Evolutionary conservation across 106 monocot species (phyloP).

Genomic region (Allium fistulosum): DNA sequence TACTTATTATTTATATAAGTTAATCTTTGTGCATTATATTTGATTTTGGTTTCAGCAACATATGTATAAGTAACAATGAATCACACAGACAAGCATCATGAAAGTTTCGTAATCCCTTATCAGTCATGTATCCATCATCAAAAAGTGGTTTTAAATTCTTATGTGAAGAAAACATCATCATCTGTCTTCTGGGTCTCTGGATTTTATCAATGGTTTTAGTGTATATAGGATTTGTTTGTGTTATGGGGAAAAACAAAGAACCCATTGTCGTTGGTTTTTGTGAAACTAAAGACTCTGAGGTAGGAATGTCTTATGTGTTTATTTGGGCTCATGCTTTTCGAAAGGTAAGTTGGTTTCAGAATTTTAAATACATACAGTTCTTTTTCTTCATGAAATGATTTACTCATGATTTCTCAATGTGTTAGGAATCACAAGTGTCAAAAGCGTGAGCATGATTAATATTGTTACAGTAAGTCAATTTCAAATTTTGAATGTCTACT

Average conservation of each 20-base stretch:
- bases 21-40: too few species aligned
- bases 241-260: not conserved
- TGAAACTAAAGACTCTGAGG: too few species aligned
- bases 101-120: not conserved
- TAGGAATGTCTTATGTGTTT: not conserved
- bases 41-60: too few species aligned
- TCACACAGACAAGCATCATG: not conserved
- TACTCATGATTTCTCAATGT: not conserved
- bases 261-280: slow-evolving; percentile 1
- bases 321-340: not conserved
- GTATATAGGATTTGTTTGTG: not conserved
- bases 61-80: too few species aligned
- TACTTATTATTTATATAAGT: too few species aligned
- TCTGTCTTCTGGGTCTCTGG: not conserved
- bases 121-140: slow-evolving; percentile 11
- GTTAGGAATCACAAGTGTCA: not conserved
- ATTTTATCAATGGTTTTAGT: not conserved
- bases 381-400: too few species aligned
- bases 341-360: not conserved
- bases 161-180: not conserved
- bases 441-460: not conserved
- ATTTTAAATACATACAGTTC: not conserved
- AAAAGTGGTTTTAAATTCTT: slow-evolving; percentile 2
- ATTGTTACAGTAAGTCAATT: too few species aligned
- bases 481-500: too few species aligned